A percentile compares a stretch with the other conserved stretches of the same genome.
Conservation (phyloP, 768 basidiomycete species). For the Boletus rubropictus region DNA sequence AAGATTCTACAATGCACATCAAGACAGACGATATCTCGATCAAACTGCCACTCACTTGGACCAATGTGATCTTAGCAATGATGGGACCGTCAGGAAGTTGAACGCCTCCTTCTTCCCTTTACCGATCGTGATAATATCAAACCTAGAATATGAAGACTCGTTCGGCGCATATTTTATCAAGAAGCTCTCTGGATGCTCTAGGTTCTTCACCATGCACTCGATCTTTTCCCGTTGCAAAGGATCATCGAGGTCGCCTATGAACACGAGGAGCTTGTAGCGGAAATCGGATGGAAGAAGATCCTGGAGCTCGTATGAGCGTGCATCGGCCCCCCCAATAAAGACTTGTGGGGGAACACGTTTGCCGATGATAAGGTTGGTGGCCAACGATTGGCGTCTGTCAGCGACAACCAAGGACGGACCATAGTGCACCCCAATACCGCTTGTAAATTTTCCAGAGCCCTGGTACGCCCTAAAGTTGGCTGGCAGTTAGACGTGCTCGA, state of each 20-base stretch:
- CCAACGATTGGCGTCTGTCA: constrained; percentile 32
- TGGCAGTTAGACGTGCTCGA: not conserved
- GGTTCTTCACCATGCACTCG: constrained; percentile 23
- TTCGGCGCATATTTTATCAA: constrained; percentile 21
- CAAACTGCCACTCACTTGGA: constrained; percentile 30
- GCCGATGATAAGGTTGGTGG: constrained; percentile 39
- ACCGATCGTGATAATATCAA: constrained; percentile 27
- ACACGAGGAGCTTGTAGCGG: constrained; percentile 46
- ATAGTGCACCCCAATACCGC: constrained; percentile 47
- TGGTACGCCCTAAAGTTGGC: constrained; percentile 35
- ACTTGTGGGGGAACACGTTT: constrained; percentile 45
- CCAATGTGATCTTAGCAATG: constrained; percentile 35
- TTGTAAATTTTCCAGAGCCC: constrained; percentile 40
- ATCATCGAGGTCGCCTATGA: constrained; percentile 33
- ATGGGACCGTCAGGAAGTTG: constrained; percentile 29
- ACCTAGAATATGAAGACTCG: constrained; percentile 26
- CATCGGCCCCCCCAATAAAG: constrained; percentile 43
- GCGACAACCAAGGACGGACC: constrained; percentile 34
- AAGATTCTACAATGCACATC: constrained; percentile 40
- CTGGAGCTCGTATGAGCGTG: constrained; percentile 43
- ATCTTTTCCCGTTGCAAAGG: constrained; percentile 22
- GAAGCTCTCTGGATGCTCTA: constrained; percentile 24
- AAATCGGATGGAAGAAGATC: constrained; percentile 44
- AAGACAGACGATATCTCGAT: not conserved
- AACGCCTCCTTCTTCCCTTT: constrained; percentile 30